Evolutionary conservation across 164 flowering plant species (phyloP), one percentile per base, ranked within the genome.

Genomic region (Macadamia tetraphylla): DNA sequence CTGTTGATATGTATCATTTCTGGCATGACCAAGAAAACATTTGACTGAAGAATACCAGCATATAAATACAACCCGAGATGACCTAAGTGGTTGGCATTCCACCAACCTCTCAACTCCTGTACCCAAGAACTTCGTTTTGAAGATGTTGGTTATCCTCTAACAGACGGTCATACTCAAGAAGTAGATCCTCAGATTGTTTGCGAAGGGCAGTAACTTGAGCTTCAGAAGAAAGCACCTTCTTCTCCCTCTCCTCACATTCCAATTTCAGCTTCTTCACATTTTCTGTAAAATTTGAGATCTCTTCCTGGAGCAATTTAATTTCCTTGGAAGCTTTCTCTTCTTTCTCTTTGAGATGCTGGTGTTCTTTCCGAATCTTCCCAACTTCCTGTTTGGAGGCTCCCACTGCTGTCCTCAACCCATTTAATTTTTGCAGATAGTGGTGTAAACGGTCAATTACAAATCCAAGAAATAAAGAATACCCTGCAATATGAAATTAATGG

Each of bases 61-160:
- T 35, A 7, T 59, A 46, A 65, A 65, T 23, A 6, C 17, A 18
- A 12, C 6, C 43, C 61, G 40, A 35, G 46, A 9, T 58, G 60
- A 67, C 30, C 43, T 44, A 18, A 53, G 61, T 23, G 13, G 62
- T 40, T 46, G 29, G 10, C n/a, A 9, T 30, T 59, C 60, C 35
- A 15, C 12, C 17, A 55, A 7, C 17, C 48, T 64, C 73, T 79
- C 81, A 85, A 62, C 67, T 69, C 66, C 76, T 76, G 23, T 74
- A 59, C 32, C 87, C 87, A 65, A 71, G 62, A 73, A 78, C 64
- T 67, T 86, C 92, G 59, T 48, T 74, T 77, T 93, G 98, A 72
- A 94, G 91, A 80, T 79, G 82, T 71, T 94, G 97, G 81, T 91
- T 93, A 67, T 93, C 95, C 70, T 93, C 98, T 69, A 94, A 73